These are phyloP conservation scores for Corylus heterophylla DNA, from an alignment of 306 rosid genomes.

Conservation along the genomic window DNA sequence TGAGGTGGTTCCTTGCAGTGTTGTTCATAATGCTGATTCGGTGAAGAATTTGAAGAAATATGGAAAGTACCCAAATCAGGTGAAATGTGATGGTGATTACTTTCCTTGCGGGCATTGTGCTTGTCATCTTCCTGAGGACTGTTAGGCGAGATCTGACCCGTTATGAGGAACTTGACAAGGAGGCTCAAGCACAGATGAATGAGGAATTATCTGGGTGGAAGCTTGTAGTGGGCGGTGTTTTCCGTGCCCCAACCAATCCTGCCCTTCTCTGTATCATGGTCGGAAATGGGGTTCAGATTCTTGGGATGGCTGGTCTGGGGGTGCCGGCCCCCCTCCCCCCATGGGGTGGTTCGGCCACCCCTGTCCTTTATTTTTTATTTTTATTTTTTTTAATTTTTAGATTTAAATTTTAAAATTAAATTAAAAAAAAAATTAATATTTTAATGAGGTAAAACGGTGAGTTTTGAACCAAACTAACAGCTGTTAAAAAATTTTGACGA, in stretches of 20 bases:
- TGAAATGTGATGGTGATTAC: slow-evolving; percentile 94
- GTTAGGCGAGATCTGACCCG: slow-evolving; percentile 89
- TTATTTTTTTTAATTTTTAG: no score
- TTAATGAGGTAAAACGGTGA: no score
- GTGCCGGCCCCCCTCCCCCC: no score
- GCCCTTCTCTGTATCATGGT: slow-evolving; percentile 84
- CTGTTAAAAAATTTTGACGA: no score
- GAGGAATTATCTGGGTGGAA: slow-evolving; percentile 98
- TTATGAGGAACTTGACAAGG: slow-evolving; percentile 96
- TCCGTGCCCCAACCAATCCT: slow-evolving; percentile 82
- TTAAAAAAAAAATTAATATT: no score
- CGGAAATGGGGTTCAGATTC: slow-evolving; percentile 93
- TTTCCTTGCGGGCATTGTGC: slow-evolving; percentile 94
- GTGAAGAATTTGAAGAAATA: slow-evolving; percentile 59
- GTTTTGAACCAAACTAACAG: no score
- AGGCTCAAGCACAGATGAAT: slow-evolving; percentile 97
- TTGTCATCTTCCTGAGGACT: slow-evolving; percentile 89
- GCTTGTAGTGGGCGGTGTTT: slow-evolving; percentile 97
- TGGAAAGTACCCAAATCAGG: slow-evolving; percentile 47
- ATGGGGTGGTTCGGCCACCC: no score
- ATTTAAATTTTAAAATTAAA: no score
- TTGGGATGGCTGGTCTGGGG: slow-evolving; percentile 98
- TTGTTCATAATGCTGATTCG: slow-evolving; percentile 48
- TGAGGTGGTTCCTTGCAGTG: slow-evolving; percentile 91
- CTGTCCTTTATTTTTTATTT: no score